phyloP scores from a whole-genome alignment of 2,329 filamentous ascomycete species.

The Calonectria pteridis region DNA sequence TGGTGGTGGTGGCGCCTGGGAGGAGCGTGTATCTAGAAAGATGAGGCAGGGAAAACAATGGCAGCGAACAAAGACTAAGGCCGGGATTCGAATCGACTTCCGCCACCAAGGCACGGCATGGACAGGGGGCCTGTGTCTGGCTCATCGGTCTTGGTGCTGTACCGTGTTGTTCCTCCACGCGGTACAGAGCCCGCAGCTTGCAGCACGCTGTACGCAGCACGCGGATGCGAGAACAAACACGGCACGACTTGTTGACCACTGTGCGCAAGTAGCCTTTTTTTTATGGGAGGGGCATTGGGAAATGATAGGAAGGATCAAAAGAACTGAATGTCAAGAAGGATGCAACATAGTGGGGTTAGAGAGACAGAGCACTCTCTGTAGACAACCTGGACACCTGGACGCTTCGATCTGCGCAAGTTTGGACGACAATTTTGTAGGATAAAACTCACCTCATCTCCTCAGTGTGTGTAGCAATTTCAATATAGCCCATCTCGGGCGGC shows the following conservation, averaged over 20 bases:
- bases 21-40: constrained; percentile 16
- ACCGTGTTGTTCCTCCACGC: constrained; percentile 11
- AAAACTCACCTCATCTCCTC: constrained; percentile 68
- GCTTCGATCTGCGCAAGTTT: background rate
- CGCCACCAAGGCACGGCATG: constrained; percentile 18
- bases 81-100: constrained; percentile 13
- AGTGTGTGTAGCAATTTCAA: constrained; percentile 62
- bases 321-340: background rate
- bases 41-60: background rate
- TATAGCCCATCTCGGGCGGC: constrained; percentile 66
- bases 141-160: constrained; percentile 4
- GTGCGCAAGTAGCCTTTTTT: background rate
- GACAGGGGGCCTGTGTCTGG: background rate
- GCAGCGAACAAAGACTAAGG: constrained; percentile 5
- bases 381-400: constrained; percentile 16
- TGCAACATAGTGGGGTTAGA: background rate
- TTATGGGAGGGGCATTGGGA: background rate
- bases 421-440: constrained; percentile 31
- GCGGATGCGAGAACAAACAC: constrained; percentile 23
- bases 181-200: constrained; percentile 14
- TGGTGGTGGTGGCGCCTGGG: constrained; percentile 3
- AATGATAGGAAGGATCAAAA: background rate
- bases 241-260: background rate
- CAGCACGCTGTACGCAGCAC: constrained; percentile 6
- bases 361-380: background rate